Conservation (phyloP, 768 basidiomycete species). For the Russula lepida region DNA sequence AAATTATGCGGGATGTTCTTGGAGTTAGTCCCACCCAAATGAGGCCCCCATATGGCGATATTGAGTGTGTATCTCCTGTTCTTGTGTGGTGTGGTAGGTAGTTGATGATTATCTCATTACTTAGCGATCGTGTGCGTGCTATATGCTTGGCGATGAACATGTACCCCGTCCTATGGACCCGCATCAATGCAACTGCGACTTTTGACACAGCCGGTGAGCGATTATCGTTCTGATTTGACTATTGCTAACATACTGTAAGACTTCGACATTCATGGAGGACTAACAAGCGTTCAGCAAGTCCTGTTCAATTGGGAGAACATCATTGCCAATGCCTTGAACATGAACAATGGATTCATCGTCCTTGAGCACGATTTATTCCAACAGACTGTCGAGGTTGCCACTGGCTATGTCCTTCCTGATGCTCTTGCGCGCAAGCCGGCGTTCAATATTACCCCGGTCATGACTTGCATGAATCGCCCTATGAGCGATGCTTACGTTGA, state of each 20-base stretch:
- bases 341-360: constrained; percentile 78
- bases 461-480: constrained; percentile 52
- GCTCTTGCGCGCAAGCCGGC: constrained; percentile 57
- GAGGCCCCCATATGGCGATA: constrained; percentile 78
- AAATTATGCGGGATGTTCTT: constrained; percentile 74
- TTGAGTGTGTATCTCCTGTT: constrained; percentile 41
- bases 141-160: constrained; percentile 78
- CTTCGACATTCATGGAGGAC: constrained; percentile 70
- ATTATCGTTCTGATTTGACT: neutral
- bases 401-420: constrained; percentile 78
- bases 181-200: constrained; percentile 46
- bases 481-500: constrained; percentile 69
- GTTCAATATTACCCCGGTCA: constrained; percentile 66
- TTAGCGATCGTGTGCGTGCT: constrained; percentile 80
- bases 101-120: constrained; percentile 3
- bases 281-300: constrained; percentile 47
- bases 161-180: constrained; percentile 79
- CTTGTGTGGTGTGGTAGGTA: neutral
- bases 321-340: constrained; percentile 47
- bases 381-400: constrained; percentile 77
- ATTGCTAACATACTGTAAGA: constrained; percentile 35
- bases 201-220: constrained; percentile 62
- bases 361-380: constrained; percentile 83
- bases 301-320: constrained; percentile 68
- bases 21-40: constrained; percentile 73